phyloP scores from a whole-genome alignment of 148 eudicot genomes.

The Arbutus unedo region DNA sequence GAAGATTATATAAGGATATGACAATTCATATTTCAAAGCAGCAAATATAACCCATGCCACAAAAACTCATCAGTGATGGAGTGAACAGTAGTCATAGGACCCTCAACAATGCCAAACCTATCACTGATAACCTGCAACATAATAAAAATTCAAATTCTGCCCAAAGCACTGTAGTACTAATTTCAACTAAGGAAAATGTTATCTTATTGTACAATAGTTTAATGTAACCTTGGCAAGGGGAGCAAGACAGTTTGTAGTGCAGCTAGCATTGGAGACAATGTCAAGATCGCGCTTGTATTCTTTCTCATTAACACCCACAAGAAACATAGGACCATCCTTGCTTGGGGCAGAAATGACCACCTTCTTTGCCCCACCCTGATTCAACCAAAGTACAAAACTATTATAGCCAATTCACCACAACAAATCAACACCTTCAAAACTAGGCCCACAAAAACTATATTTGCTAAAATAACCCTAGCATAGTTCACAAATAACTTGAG shows the following conservation, averaged over 20 bases:
- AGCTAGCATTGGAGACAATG: constrained; percentile 81
- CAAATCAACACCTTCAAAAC: background rate
- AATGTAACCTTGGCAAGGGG: constrained; percentile 58
- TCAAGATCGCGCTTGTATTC: constrained; percentile 62
- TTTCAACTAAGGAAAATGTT: background rate
- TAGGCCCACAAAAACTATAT: background rate
- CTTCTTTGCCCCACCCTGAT: constrained; percentile 72
- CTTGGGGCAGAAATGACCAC: constrained; percentile 74
- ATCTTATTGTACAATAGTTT: background rate
- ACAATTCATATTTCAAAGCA: constrained; percentile 6
- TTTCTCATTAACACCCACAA: constrained; percentile 71
- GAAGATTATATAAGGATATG: background rate
- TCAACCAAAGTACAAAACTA: background rate
- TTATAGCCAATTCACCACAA: constrained; percentile 3
- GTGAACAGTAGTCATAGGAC: constrained; percentile 74
- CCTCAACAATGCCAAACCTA: constrained; percentile 67
- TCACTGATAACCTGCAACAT: constrained; percentile 45
- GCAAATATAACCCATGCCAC: background rate
- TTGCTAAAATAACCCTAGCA: background rate
- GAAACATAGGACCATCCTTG: constrained; percentile 72
- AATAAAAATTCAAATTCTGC: background rate
- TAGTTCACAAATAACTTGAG: background rate
- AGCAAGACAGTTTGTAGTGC: constrained; percentile 87
- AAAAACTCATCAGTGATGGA: constrained; percentile 48
- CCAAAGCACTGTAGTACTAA: background rate